phyloP scores from a whole-genome alignment of 2,329 filamentous ascomycete species.

The Arthroderma sp. region DNA sequence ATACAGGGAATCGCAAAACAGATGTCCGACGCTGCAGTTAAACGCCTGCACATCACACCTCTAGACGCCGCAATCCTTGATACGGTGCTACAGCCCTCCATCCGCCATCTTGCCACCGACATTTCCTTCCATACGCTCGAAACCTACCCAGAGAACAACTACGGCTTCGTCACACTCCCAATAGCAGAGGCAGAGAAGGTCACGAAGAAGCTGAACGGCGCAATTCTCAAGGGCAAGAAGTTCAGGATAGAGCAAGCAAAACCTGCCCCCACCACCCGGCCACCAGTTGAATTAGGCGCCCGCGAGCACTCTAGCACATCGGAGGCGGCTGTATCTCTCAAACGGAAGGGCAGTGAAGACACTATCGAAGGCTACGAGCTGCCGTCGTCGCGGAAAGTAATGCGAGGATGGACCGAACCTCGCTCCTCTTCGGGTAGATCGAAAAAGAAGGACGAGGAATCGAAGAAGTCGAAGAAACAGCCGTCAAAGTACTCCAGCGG shows the following conservation, averaged over 20 bases:
- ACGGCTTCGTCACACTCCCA: conserved; percentile 81
- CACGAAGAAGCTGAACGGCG: conserved; percentile 80
- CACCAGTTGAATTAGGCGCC: conserved; percentile 15
- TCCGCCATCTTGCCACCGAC: conserved; percentile 57
- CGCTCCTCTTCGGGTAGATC: conserved; percentile 35
- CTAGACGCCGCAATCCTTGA: conserved; percentile 63
- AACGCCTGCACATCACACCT: conserved; percentile 75
- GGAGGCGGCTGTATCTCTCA: conserved; percentile 33
- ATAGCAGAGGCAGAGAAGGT: conserved; percentile 74
- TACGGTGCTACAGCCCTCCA: conserved; percentile 56
- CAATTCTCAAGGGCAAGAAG: conserved; percentile 71
- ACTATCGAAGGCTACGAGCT: conserved; percentile 59
- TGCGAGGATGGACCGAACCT: conserved; percentile 72
- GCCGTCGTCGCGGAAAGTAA: conserved; percentile 62
- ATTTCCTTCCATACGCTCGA: conserved; percentile 79
- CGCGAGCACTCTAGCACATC: conserved; percentile 32
- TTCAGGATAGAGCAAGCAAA: conserved; percentile 73
- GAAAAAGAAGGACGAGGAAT: conserved; percentile 43
- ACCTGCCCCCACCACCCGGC: background rate
- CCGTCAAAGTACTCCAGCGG: conserved; percentile 68
- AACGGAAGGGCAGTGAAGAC: conserved; percentile 40
- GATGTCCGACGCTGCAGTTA: conserved; percentile 25
- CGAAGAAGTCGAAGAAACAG: conserved; percentile 47
- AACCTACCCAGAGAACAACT: conserved; percentile 80
- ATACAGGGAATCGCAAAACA: background rate